Evolutionary conservation across 2,329 filamentous ascomycete genomes (phyloP), one percentile per base, ranked within the genome.

Genomic region (Massarina eburnea): DNA sequence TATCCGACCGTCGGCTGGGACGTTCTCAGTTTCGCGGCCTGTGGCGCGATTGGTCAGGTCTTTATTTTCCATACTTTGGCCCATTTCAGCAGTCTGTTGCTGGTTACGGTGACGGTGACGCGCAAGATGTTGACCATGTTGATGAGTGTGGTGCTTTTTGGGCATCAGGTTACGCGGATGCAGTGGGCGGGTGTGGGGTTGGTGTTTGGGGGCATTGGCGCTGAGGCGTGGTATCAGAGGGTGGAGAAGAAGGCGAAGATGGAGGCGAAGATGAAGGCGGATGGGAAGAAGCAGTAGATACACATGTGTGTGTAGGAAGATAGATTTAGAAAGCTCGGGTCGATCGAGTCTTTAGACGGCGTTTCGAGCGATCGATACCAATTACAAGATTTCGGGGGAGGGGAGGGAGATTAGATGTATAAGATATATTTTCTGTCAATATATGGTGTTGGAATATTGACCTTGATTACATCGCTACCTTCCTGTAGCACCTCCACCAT

Each of bases 121-220:
- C 82, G 94, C 65, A 99, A 99, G 77, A 99, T 99, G 94, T 82
- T 97, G 69, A 97, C 92, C 57, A 99, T 99, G 94, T 89, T 97
- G 48, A 79, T 97, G 41, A 96, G 90, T 43, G 94, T 99, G 21
- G 77, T 97, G 49, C 91, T 90, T 74, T 99, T 97, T 68, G 94
- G 94, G 21, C 94, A 99, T 71, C 82, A 81, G 52, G 80, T 99
- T 39, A 88, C 83, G 21, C 74, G 77, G n/a, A 95, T 92, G 80
- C 94, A 99, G 74, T 96, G 91, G 89, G 75, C 95, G 6, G 94
- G 94, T 52, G 91, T 99, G 24, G 86, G 82, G 0, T 77, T 99
- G 47, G 94, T 99, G 8, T 99, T 99, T 75, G 91, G 91, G 20
- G 94, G 92, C 41, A 91, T 99, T 65, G 94, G 91, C 22, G 88